A percentile compares a stretch with the other conserved stretches of the same genome.
Conservation (phyloP, 768 basidiomycete species). For the Hygrophorus pudorinus region DNA sequence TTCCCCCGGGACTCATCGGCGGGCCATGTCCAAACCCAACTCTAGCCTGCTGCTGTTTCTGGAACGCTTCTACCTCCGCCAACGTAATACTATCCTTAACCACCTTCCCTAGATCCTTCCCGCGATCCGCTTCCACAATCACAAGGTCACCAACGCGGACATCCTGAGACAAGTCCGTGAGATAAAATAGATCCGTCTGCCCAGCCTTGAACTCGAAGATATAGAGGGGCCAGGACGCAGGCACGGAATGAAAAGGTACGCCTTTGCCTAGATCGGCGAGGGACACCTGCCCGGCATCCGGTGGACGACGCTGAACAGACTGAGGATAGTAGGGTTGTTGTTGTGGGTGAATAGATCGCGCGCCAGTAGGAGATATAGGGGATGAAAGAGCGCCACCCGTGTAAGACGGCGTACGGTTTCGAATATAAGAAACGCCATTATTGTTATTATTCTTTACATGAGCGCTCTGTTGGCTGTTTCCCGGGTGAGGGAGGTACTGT, state of each 20-base stretch:
- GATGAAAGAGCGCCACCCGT: slow-evolving; percentile 31
- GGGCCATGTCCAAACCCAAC: slow-evolving; percentile 23
- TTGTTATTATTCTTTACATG: too few relatives aligned
- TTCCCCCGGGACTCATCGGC: slow-evolving; percentile 22
- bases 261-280: slow-evolving; percentile 76
- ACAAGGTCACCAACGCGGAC: slow-evolving; percentile 86
- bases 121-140: slow-evolving; percentile 94
- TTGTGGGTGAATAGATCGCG: slow-evolving; percentile 32
- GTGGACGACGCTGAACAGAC: slow-evolving; percentile 25
- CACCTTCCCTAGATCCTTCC: slow-evolving; percentile 86
- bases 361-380: slow-evolving; percentile 44
- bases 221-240: slow-evolving; percentile 80
- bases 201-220: slow-evolving; percentile 98
- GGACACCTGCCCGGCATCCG: slow-evolving; percentile 25
- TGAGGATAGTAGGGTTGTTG: slow-evolving; percentile 36
- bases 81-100: slow-evolving; percentile 86
- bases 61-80: slow-evolving; percentile 85
- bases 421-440: slow-evolving; percentile 25
- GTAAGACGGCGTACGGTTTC: slow-evolving; percentile 33
- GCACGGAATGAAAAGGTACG: slow-evolving; percentile 75
- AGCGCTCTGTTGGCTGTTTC: too few relatives aligned
- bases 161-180: slow-evolving; percentile 49
- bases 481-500: slow-evolving; percentile 38
- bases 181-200: slow-evolving; percentile 89
- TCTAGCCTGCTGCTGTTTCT: slow-evolving; percentile 66